These are phyloP conservation scores for Dalechampia spathulata DNA, from an alignment of 441 rosid genomes.

Conservation along the genomic window DNA sequence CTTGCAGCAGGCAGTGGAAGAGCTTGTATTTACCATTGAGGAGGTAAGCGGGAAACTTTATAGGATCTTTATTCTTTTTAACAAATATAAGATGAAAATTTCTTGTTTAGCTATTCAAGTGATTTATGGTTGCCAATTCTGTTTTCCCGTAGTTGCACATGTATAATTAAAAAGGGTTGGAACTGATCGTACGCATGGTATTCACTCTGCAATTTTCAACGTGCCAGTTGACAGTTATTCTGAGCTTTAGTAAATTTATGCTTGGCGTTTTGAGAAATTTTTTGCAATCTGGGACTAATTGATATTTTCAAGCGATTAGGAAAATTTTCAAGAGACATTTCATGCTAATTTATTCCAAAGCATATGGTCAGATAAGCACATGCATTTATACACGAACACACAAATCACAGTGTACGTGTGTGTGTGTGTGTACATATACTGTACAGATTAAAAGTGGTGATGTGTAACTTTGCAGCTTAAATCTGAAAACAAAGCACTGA, in stretches of 20 bases:
- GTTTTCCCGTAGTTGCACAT: background rate
- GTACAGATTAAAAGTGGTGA: background rate
- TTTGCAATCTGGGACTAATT: too few species aligned
- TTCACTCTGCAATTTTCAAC: background rate
- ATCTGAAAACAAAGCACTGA: conserved; percentile 37
- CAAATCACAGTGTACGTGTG: too few species aligned
- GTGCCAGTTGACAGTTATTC: background rate
- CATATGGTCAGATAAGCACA: background rate
- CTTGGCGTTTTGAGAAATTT: background rate
- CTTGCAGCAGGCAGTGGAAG: conserved; percentile 46
- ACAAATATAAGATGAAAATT: too few species aligned
- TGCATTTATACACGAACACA: too few species aligned
- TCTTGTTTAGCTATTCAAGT: background rate
- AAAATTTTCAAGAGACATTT: background rate
- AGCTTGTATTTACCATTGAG: conserved; percentile 34
- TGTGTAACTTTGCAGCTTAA: conserved; percentile 33
- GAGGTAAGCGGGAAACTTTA: conserved; percentile 34
- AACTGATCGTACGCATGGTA: background rate
- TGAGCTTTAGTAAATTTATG: background rate
- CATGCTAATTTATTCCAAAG: too few species aligned
- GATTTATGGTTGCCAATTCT: background rate
- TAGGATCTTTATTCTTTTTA: too few species aligned
- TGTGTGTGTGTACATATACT: too few species aligned
- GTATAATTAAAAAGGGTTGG: background rate
- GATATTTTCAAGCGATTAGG: background rate